Percentiles rank a stretch among this genome's conserved stretches.
These are phyloP conservation scores for Kodamaea alishanica DNA, from an alignment of 1,139 yeast species.

Conservation along the genomic window DNA sequence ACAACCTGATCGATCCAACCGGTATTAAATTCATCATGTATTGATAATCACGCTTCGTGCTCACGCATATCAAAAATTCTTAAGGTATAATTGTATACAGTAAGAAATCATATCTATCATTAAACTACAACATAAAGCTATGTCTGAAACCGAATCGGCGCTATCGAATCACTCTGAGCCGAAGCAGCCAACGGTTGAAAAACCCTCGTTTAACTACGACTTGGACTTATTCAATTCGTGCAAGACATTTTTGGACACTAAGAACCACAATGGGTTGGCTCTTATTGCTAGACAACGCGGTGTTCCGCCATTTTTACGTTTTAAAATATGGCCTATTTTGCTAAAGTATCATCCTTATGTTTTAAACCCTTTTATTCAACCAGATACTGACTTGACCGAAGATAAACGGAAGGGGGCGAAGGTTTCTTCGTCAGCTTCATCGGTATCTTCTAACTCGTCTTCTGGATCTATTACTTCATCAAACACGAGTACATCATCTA, in stretches of 20 bases:
- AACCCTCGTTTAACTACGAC: conserved; percentile 42
- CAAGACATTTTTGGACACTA: conserved; percentile 41
- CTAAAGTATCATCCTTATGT: conserved; percentile 85
- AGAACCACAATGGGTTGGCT: conserved; percentile 68
- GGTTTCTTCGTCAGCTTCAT: conserved; percentile 1
- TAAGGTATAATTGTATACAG: too few relatives aligned
- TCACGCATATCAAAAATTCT: too few relatives aligned
- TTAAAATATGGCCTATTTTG: conserved; percentile 79
- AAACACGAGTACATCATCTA: neutral
- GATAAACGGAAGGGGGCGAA: conserved; percentile 16
- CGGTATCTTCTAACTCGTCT: neutral
- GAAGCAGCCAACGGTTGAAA: conserved; percentile 10
- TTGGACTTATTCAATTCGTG: conserved; percentile 37
- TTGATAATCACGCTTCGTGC: too few relatives aligned
- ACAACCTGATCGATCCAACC: too few relatives aligned
- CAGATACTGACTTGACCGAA: conserved; percentile 34
- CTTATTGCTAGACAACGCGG: conserved; percentile 80
- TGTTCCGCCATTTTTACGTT: conserved; percentile 77
- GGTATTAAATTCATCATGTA: too few relatives aligned
- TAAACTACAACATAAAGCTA: too few relatives aligned
- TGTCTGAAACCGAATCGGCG: too few relatives aligned
- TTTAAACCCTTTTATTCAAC: conserved; percentile 63
- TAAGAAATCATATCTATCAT: too few relatives aligned
- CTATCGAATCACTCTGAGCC: too few relatives aligned
- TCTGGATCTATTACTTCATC: neutral